A percentile compares a stretch with the other conserved stretches of the same genome.
These are phyloP conservation scores for Grosmannia clavigera DNA, from an alignment of 2,329 filamentous ascomycete species.

Conservation along the genomic window DNA sequence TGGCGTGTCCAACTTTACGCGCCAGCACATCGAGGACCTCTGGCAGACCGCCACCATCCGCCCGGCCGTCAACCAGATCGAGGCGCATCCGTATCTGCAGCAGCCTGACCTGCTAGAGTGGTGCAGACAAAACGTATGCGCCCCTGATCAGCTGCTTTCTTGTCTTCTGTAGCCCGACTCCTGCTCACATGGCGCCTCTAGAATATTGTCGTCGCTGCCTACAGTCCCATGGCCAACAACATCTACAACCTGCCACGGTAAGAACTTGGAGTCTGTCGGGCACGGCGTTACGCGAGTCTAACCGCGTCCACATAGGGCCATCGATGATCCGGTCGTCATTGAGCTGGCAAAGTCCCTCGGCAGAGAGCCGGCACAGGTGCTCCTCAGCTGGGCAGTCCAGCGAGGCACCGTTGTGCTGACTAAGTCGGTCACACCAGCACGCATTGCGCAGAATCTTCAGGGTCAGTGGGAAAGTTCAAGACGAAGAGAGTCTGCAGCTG, in stretches of 20 bases:
- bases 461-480: constrained; percentile 9
- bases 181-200: too few species aligned
- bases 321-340: constrained; percentile 3
- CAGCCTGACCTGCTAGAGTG: constrained; percentile 44
- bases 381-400: constrained; percentile 80
- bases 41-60: constrained; percentile 30
- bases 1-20: constrained; percentile 49
- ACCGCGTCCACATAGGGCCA: neutral
- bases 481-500: neutral
- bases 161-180: constrained; percentile 24
- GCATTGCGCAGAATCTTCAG: constrained; percentile 45
- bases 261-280: too few species aligned
- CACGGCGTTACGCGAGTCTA: neutral
- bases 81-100: constrained; percentile 54
- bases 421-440: constrained; percentile 43
- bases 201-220: constrained; percentile 47
- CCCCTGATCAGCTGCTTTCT: neutral
- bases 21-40: constrained; percentile 46
- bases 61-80: constrained; percentile 47
- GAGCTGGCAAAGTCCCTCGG: constrained; percentile 4
- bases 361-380: constrained; percentile 55
- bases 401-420: constrained; percentile 67
- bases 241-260: constrained; percentile 4
- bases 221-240: constrained; percentile 44
- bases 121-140: neutral